Conservation (phyloP, 2,329 filamentous ascomycete species). For the Fusarium sp. region DNA sequence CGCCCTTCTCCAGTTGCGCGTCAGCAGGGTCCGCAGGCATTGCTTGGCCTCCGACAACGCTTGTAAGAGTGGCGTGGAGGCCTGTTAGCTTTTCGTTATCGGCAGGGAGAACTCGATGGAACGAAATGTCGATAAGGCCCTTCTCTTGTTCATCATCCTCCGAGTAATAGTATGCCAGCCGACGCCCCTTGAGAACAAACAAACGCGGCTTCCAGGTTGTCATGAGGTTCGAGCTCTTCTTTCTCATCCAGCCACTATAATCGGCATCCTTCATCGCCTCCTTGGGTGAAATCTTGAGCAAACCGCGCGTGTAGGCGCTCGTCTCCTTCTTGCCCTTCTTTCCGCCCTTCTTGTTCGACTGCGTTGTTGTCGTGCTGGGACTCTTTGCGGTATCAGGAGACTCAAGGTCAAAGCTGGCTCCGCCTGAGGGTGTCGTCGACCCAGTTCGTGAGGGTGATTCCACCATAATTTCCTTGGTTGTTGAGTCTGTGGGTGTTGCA, state of each 20-base stretch:
- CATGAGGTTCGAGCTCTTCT: conserved; percentile 95
- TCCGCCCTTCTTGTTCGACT: conserved; percentile 60
- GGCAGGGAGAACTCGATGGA: conserved; percentile 94
- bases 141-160: conserved; percentile 93
- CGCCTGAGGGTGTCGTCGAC: conserved; percentile 74
- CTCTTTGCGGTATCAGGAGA: conserved; percentile 74
- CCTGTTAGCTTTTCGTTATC: conserved; percentile 92
- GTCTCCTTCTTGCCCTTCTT: conserved; percentile 93
- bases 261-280: conserved; percentile 90
- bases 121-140: conserved; percentile 96
- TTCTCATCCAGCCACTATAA: conserved; percentile 99
- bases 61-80: conserved; percentile 90
- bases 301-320: conserved; percentile 89
- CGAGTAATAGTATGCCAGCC: conserved; percentile 95
- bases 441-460: conserved; percentile 75
- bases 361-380: conserved; percentile 59
- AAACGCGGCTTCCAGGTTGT: conserved; percentile 96
- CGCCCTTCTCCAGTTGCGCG: conserved; percentile 56
- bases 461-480: conserved; percentile 44
- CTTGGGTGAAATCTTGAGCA: conserved; percentile 81
- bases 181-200: conserved; percentile 92
- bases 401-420: conserved; percentile 81
- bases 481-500: conserved; percentile 59
- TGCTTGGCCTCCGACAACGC: conserved; percentile 68
- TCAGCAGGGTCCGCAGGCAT: conserved; percentile 63